These are phyloP conservation scores for Chenopodium berlandieri DNA, from an alignment of 148 eudicot genomes.

Conservation along the genomic window DNA sequence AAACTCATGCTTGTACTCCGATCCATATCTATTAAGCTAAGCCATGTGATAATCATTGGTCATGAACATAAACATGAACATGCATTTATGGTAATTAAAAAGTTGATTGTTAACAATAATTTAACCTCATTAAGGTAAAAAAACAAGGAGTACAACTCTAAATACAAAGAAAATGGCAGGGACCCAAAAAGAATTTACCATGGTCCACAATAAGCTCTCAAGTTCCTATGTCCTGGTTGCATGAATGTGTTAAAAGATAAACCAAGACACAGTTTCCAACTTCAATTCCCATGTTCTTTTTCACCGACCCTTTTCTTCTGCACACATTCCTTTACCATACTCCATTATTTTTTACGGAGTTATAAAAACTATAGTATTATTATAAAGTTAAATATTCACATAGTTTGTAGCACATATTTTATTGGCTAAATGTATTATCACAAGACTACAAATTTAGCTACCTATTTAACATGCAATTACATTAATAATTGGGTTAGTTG, in stretches of 20 bases:
- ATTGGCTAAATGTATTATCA: background rate
- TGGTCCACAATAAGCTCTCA: conserved; percentile 17
- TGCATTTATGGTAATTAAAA: no score
- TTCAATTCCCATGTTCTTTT: conserved; percentile 31
- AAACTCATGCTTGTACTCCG: no score
- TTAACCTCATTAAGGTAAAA: no score
- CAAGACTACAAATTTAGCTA: background rate
- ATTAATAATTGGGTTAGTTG: background rate
- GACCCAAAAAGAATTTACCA: background rate
- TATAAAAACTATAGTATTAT: no score
- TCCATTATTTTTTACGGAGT: background rate
- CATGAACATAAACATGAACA: no score
- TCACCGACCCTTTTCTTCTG: conserved; percentile 30
- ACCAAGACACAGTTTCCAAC: conserved; percentile 29
- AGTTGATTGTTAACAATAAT: no score
- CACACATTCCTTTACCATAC: conserved; percentile 25
- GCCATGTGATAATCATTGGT: no score
- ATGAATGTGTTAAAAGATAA: conserved; percentile 30
- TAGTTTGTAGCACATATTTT: no score
- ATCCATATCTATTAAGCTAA: no score
- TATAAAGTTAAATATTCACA: no score
- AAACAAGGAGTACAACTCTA: no score
- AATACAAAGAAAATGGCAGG: background rate
- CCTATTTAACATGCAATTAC: background rate
- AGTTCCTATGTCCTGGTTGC: conserved; percentile 34